These are phyloP conservation scores for Aspergillus oerlinghausenensis DNA, from an alignment of 2,329 filamentous ascomycete genomes.

Conservation along the genomic window DNA sequence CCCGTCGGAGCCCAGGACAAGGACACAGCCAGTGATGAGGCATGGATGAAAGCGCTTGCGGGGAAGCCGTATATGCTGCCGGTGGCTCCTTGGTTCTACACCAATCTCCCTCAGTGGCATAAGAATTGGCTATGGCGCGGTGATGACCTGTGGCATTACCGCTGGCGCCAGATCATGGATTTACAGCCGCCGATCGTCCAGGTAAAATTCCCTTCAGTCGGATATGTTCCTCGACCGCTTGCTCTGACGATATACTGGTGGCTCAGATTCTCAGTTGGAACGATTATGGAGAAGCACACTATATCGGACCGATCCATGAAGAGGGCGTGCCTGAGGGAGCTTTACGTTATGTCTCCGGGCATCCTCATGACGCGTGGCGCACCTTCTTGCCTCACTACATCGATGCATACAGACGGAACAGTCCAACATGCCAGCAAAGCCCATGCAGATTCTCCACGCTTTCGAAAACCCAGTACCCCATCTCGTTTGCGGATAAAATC, in stretches of 20 bases:
- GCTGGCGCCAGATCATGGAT: conserved; percentile 53
- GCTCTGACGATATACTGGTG: background rate
- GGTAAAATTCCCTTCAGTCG: conserved; percentile 15
- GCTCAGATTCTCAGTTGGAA: conserved; percentile 55
- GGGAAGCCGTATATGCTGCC: conserved; percentile 51
- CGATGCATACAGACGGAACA: conserved; percentile 26
- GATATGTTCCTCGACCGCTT: background rate
- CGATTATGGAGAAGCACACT: conserved; percentile 58
- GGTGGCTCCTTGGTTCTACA: conserved; percentile 55
- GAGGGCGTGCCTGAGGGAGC: conserved; percentile 49
- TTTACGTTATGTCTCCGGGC: conserved; percentile 19
- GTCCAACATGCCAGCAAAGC: conserved; percentile 1
- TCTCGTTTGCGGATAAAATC: conserved; percentile 23
- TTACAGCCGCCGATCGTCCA: conserved; percentile 49
- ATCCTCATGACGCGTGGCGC: conserved; percentile 26
- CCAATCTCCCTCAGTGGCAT: conserved; percentile 51
- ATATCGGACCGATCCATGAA: conserved; percentile 49
- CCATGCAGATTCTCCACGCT: background rate
- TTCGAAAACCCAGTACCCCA: conserved; percentile 6
- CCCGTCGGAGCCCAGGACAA: conserved; percentile 36
- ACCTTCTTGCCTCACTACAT: conserved; percentile 32
- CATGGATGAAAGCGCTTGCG: conserved; percentile 36
- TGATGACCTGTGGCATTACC: conserved; percentile 58
- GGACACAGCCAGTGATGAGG: conserved; percentile 31
- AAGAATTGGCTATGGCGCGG: conserved; percentile 63